A percentile compares a stretch with the other conserved stretches of the same genome.
Conservation (phyloP, 2,329 filamentous ascomycete genomes). For the Bipolaris gigantea region DNA sequence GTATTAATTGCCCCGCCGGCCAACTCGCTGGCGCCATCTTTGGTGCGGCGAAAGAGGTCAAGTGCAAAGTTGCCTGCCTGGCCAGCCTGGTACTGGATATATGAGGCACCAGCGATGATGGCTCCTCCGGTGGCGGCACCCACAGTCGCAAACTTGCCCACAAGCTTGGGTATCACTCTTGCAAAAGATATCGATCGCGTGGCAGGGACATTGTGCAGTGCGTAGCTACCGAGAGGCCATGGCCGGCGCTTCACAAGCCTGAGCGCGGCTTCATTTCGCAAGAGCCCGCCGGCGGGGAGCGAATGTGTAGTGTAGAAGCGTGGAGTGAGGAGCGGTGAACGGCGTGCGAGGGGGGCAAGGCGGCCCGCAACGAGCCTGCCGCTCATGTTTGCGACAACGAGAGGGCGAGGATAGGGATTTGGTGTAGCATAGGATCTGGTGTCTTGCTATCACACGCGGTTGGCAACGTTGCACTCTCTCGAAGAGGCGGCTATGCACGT, state of each 20-base stretch:
- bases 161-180: constrained; percentile 76
- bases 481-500: constrained; percentile 20
- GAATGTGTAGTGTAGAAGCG: constrained; percentile 49
- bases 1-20: constrained; percentile 72
- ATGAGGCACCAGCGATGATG: constrained; percentile 83
- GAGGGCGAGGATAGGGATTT: constrained; percentile 8
- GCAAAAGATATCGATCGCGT: constrained; percentile 68
- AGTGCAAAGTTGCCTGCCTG: constrained; percentile 77
- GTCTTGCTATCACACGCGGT: not conserved
- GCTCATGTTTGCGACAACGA: constrained; percentile 57
- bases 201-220: constrained; percentile 77
- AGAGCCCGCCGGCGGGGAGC: constrained; percentile 43
- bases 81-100: constrained; percentile 93
- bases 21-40: constrained; percentile 68
- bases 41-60: constrained; percentile 74
- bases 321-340: constrained; percentile 62
- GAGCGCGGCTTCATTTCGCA: constrained; percentile 42
- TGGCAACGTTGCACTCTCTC: constrained; percentile 6
- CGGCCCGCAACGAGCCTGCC: constrained; percentile 76
- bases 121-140: constrained; percentile 91
- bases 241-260: constrained; percentile 55
- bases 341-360: constrained; percentile 67
- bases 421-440: constrained; percentile 22
- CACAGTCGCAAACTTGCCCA: constrained; percentile 84
- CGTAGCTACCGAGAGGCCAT: constrained; percentile 76